Evolutionary conservation across 805 yeast species (phyloP), one percentile per base, ranked within the genome.

Genomic region (Teunomyces funiuensis): DNA sequence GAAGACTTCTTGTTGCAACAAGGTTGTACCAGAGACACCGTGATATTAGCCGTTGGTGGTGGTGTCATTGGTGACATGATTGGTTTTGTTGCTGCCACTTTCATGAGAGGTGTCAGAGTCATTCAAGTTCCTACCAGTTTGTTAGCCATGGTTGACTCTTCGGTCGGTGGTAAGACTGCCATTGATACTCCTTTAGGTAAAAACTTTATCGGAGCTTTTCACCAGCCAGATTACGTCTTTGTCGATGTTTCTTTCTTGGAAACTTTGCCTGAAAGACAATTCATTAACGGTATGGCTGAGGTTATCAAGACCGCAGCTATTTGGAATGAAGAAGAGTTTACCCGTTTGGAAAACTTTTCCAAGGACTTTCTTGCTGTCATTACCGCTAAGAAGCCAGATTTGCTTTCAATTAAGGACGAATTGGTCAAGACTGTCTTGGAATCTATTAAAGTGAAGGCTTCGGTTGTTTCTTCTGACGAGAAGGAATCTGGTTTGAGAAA

Each of bases 61-160:
- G 99, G 99, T 54, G 95, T 93, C 39, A 91, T 93, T 63, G 99
- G 99, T 45, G 99, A 93, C 60, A 91, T 93, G 99, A 87, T 91
- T 51, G 99, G 99, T 3, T 93, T 81, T 61, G 98, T 93, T 30
- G 99, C 99, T n/a, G 91, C 99, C 23, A 93, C 99, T 2, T 93
- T 93, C 63, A 93, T 93, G 99, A 79, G 99, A 61, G 99, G 99
- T 43, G 95, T 93, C 6, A 77, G 96, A 48, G 88, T 89, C 43
- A 83, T 89, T 33, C 99, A 93, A 64, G 76, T 93, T 20, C 99
- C 99, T 42, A 93, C 99, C 5, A 86, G 96, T 25, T 67, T 93
- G 49, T 74, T 93, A 48, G 84, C 99, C 6, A 93, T 93, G 99
- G 99, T 93, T 25, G 99, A 93, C 63, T 89, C 97, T 8, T 88